Evolutionary conservation across 257 asterid genomes (phyloP), one percentile per base, ranked within the genome.

Genomic region (Osmanthus fragrans): DNA sequence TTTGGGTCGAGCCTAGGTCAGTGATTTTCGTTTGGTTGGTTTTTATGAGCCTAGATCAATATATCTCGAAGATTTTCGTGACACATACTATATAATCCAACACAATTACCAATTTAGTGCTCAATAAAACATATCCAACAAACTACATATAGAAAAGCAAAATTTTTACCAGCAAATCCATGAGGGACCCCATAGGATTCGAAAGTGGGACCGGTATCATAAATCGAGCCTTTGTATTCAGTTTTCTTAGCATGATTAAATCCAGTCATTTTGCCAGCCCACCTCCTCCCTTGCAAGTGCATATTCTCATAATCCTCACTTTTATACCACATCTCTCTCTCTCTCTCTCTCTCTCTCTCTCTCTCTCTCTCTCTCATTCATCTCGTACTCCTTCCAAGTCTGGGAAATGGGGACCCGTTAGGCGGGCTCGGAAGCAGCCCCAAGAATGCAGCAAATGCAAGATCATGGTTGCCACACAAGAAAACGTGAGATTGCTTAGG

Each of bases 251-350:
- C 85, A 51, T 80, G 84, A 86, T 94, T 90, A 72, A 86, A 86
- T 23, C 90, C 98, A 34, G 78, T 73, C 87, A 88, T 89, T 71
- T 83, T 88, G 47, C 99, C 99, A 70, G 96, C 95, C 99, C 97
- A 95, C 16, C 96, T 87, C 88, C 98, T 87, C 77, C 96, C 98
- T 40, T 95, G 98, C 82, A 91, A 66, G 74, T 95, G 98, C 99
- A 95, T 94, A 72, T 86, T 82, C 89, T 90, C 96, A 74, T 88
- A 90, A 58, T 92, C 94, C 47, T 88, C 96, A 21, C 92, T 96
- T 75, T 78, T 87, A 72, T 94, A 94, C 99, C 99, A 94, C 76
- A 94, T 85, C 70, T 91, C 99, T 80, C 96, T 92, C 72, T 76
- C n/a, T n/a, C n/a, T n/a, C n/a, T n/a, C n/a, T n/a, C n/a, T n/a